Evolutionary conservation across 2,329 filamentous ascomycete species (phyloP), one percentile per base, ranked within the genome.

Genomic region (Westerdykella ornata): DNA sequence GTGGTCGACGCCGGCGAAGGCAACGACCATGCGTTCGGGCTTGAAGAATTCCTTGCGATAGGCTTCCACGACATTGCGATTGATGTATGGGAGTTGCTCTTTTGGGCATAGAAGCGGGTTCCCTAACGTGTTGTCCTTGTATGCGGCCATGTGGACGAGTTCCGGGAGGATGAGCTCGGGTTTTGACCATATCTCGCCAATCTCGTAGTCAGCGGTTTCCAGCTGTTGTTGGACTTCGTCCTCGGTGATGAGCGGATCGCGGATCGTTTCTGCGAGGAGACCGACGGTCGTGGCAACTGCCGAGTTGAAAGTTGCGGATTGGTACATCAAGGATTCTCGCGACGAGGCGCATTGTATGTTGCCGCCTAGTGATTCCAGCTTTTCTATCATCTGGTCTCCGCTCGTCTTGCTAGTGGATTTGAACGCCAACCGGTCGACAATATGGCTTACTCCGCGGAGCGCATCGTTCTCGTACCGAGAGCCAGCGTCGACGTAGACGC

Each of bases 301-400:
- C 18, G 83, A 84, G 72, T 98, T 98, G 78, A 98, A 98, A 20
- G 89, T 96, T 18, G 92, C 92, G 1, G 88, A 87, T 68, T 98
- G 92, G 72, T 98, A 98, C 92, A 98, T 98, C 70, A 98, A 79
- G 42, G 88, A 88, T 69, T 98, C 92, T 51, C 92, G 78, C 2
- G 88, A 94, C 1, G 89, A 96, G 9, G 90, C 89, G 69, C 92
- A 98, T 69, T 97, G 89, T 45, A 98, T 90, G 65, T 96, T 96
- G 22, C 92, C 92, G 28, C 92, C 92, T 3, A 98, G 73, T 0
- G 82, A 83, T 68, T 97, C 92, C 26, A 96, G 77, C 26, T 82
- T 75, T 66, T 95, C 88, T 15, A 95, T 73, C 81, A 97, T 92
- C 53, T 88, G 75, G 67, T 96, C 89, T 42, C 82, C 80, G 0